Conservation (phyloP, 768 basidiomycete genomes). For the Termitomyces eurrhizus region DNA sequence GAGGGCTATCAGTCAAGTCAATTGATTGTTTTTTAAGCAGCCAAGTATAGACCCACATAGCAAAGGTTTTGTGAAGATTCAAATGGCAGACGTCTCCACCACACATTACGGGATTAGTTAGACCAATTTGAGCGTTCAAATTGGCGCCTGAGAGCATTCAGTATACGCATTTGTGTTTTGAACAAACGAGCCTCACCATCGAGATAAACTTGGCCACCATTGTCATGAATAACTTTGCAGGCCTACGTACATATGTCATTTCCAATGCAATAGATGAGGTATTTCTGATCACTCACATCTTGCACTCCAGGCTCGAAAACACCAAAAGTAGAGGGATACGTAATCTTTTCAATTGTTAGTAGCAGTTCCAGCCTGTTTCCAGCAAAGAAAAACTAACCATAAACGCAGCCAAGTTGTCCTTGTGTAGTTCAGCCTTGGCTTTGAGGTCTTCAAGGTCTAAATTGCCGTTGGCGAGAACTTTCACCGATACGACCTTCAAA, state of each 20-base stretch:
- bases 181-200: constrained; percentile 52
- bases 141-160: constrained; percentile 62
- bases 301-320: constrained; percentile 93
- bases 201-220: constrained; percentile 96
- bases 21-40: not conserved
- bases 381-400: constrained; percentile 55
- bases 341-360: constrained; percentile 57
- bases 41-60: constrained; percentile 57
- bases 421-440: constrained; percentile 86
- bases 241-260: constrained; percentile 43
- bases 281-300: constrained; percentile 38
- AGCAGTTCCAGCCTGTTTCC: not conserved
- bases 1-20: constrained; percentile 48
- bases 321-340: constrained; percentile 96
- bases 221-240: constrained; percentile 89
- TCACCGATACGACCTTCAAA: constrained; percentile 93
- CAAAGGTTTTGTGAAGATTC: constrained; percentile 98
- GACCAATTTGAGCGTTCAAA: constrained; percentile 88
- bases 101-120: constrained; percentile 91
- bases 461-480: constrained; percentile 82
- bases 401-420: constrained; percentile 89
- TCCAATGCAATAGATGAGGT: constrained; percentile 3
- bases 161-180: not conserved
- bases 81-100: constrained; percentile 98
- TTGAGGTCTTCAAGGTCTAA: constrained; percentile 85